Evolutionary conservation across 2,329 filamentous ascomycete genomes (phyloP).

Genomic region (Hypoxylon sp.): DNA sequence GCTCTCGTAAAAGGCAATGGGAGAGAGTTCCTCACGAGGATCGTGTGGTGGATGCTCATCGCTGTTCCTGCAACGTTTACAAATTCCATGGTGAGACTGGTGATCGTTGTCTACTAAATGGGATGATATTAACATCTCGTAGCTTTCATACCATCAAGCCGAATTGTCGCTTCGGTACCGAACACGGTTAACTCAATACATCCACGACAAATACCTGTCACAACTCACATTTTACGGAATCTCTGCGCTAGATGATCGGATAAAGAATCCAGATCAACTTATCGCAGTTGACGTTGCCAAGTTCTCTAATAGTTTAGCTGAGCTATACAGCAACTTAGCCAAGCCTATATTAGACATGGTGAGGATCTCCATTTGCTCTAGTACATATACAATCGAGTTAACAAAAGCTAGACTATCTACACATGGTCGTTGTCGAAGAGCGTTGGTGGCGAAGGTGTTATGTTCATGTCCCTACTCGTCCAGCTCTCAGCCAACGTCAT

Average conservation of each 20-base stretch:
- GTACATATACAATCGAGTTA: constrained; percentile 38
- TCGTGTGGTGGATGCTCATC: constrained; percentile 99
- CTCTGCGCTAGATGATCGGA: constrained; percentile 93
- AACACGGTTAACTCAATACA: constrained; percentile 91
- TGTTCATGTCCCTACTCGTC: constrained; percentile 94
- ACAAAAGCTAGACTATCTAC: constrained; percentile 77
- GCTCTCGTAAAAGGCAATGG: constrained; percentile 92
- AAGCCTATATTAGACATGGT: constrained; percentile 96
- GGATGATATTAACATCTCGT: constrained; percentile 38
- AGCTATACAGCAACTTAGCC: constrained; percentile 95
- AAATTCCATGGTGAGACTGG: constrained; percentile 97
- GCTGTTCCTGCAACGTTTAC: constrained; percentile 97
- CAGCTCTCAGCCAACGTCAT: constrained; percentile 94
- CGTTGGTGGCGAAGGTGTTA: constrained; percentile 95
- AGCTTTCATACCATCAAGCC: constrained; percentile 97
- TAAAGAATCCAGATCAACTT: constrained; percentile 98
- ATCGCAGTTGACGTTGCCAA: constrained; percentile 97
- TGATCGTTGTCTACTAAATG: too few relatives aligned
- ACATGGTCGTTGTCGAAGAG: constrained; percentile 94
- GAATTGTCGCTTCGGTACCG: constrained; percentile 94
- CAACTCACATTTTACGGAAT: constrained; percentile 98
- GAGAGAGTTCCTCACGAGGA: constrained; percentile 86
- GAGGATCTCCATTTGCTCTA: constrained; percentile 38
- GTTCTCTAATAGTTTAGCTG: constrained; percentile 94
- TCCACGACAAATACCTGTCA: constrained; percentile 96